Base-by-base conservation (phyloP, 1,139 yeast species). In the Scheffersomyces lignicola region DNA sequence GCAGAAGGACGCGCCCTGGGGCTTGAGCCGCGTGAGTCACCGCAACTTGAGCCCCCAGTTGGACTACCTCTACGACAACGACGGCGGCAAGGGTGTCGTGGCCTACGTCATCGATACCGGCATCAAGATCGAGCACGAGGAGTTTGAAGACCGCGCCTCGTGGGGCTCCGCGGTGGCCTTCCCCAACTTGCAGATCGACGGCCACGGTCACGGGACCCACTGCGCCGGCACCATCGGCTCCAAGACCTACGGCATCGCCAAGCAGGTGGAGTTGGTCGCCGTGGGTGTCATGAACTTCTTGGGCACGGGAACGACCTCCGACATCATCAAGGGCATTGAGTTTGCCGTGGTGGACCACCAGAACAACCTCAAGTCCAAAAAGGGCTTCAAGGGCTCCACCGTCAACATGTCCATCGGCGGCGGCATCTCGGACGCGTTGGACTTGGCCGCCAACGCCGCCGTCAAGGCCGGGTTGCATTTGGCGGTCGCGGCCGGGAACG, bases 181-280 rank as follows among this genome's bases (percentile, higher is more conserved):
- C 45, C 71, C 70, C 26, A 57, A 59, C 41, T 47, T 59, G 22
- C 56, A 62, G 38, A 40, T 57, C 20, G 75, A 68, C 45, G 68
- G 60, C 18, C 60, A 66, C 41, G 97, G 97, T 24, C 75, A 69
- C 44, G 75, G 75, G 24, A 67, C 72, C 30, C 75, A 69, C 46
- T 65, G 69, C 50, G 74, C 74, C 14, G 75, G 75, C 43, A 65
- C 62, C 33, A 67, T 69, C 47, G 75, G 71, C 20, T 63, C 71
- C 29, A 56, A 54, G 45, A 49, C 66, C 8, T 69, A 62, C 42
- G 75, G 75, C 34, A 58, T 69, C 26, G 73, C 74, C 37, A 69
- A 69, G 47, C 52, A 62, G 22, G 75, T 63, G 21, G 55, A 65
- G 27, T 48, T 69, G 42, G 71, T 65, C 34, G 73, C 73, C 6